Base-by-base conservation (phyloP, 2,329 filamentous ascomycete species). In the Thelonectria discophora region DNA sequence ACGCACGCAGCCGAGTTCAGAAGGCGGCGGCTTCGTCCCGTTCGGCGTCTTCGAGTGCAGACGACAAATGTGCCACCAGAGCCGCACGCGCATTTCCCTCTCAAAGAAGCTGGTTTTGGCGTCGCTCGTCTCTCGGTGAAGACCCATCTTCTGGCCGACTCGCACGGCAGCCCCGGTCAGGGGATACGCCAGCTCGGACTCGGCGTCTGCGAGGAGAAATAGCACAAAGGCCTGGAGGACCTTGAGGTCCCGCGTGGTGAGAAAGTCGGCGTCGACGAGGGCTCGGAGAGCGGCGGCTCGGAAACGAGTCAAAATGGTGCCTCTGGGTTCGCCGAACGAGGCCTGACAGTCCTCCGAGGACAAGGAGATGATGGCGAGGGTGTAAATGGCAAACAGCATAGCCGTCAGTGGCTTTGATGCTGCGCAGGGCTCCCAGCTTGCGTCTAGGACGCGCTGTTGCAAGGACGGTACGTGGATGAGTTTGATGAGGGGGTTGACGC, bases 391-490 rank as follows among this genome's bases (percentile, higher is more conserved):
- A 30, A 77, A 75, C 48, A 77, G 52, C 0, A 71, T 64, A 1
- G 74, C 74, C 0, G 56, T 43, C 0, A 75, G 60, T 0, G 70
- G 50, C 1, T 70, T 71, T 0, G 71, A 47, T 1, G 64, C 52
- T 1, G 40, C 48, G 1, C 24, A 7, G 0, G 62, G 46, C 13
- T 75, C 66, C 72, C 73, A 76, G 7, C 60, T 69, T 2, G 72
- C 73, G 8, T 76, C 70, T 1, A 75, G 27, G 3, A 77, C 65
- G 12, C 70, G 68, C 15, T 73, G 70, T 12, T 76, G 72, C 1
- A 75, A 60, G 3, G 69, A 75, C 9, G 75, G 75, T 1, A 74
- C 67, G 37, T 77, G 75, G 0, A 75, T 34, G 2, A 77, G 68
- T 56, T 76, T 77, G 12, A 66, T 62, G 0, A 77, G 58, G 0